Conservation (phyloP, 2,329 filamentous ascomycete genomes). For the Neocatenulostroma microsporum region DNA sequence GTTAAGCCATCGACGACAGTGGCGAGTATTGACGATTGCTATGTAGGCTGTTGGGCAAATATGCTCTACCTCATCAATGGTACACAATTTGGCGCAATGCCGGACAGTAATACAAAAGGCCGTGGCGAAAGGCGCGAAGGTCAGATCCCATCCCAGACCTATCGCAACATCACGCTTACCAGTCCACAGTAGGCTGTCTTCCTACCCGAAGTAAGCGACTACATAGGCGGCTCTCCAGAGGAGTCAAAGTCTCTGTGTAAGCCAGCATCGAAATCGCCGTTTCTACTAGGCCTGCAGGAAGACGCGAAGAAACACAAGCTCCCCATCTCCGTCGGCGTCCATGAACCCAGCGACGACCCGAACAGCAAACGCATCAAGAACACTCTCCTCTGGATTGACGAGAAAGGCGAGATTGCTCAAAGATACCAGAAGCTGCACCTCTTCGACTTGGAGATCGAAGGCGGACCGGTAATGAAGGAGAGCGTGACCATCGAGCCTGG, state of each 20-base stretch:
- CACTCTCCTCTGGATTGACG: conserved; percentile 59
- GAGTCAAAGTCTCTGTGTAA: conserved; percentile 65
- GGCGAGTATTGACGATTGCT: not conserved
- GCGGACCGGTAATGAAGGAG: conserved; percentile 54
- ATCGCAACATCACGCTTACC: not conserved
- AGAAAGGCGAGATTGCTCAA: conserved; percentile 50
- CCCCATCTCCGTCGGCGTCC: conserved; percentile 78
- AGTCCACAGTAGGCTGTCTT: conserved; percentile 71
- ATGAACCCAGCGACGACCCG: conserved; percentile 55
- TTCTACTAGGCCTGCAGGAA: conserved; percentile 66
- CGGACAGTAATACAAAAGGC: conserved; percentile 64
- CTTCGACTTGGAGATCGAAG: conserved; percentile 60
- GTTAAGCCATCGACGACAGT: not conserved
- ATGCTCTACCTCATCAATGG: conserved; percentile 71
- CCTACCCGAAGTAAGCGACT: conserved; percentile 86
- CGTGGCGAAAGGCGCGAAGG: conserved; percentile 68
- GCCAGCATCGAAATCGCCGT: conserved; percentile 58
- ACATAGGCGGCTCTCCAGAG: conserved; percentile 62
- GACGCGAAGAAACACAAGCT: conserved; percentile 58
- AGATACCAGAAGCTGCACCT: conserved; percentile 85
- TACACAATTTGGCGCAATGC: conserved; percentile 73
- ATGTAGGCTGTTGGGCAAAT: conserved; percentile 83
- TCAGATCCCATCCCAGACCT: conserved; percentile 33
- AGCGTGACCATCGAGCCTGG: conserved; percentile 64
- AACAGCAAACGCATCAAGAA: conserved; percentile 52